A percentile compares a stretch with the other conserved stretches of the same genome.
Evolutionary conservation across 768 basidiomycete genomes (phyloP).

Genomic region (Leccinum arenicola): DNA sequence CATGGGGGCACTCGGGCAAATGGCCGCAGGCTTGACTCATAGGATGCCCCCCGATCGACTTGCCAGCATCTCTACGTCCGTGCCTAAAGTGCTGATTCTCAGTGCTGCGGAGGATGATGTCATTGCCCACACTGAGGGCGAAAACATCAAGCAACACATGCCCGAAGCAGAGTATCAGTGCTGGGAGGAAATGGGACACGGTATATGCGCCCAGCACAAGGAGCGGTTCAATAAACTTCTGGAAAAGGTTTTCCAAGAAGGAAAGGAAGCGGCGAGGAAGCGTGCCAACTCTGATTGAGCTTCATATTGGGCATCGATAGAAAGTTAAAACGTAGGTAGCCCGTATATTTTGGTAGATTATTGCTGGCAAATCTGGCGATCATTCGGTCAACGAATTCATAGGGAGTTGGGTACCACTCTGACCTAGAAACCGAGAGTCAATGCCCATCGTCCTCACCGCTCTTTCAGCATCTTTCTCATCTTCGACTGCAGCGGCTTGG

Average conservation of each 20-base stretch:
- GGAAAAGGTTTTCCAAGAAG: constrained; percentile 56
- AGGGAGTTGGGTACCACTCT: background rate
- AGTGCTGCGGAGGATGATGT: constrained; percentile 68
- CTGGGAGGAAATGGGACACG: constrained; percentile 67
- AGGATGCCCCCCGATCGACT: constrained; percentile 49
- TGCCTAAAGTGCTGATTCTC: constrained; percentile 67
- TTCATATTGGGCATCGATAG: background rate
- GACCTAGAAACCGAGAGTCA: constrained; percentile 2
- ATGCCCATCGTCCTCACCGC: constrained; percentile 13
- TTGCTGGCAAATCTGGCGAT: background rate
- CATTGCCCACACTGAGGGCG: constrained; percentile 50
- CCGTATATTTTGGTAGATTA: background rate
- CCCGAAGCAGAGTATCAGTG: constrained; percentile 51
- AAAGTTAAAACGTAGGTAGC: background rate
- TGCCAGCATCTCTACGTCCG: constrained; percentile 43
- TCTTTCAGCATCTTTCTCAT: constrained; percentile 41
- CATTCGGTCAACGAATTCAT: background rate
- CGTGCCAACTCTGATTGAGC: background rate
- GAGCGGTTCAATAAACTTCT: constrained; percentile 54
- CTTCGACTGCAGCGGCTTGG: constrained; percentile 35
- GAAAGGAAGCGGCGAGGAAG: constrained; percentile 19
- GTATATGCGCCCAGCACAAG: constrained; percentile 47
- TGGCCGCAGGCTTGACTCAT: constrained; percentile 67
- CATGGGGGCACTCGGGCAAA: constrained; percentile 67
- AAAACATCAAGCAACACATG: constrained; percentile 55